Conservation (phyloP, 2,329 filamentous ascomycete genomes). For the Ambrosiella cleistominuta region DNA sequence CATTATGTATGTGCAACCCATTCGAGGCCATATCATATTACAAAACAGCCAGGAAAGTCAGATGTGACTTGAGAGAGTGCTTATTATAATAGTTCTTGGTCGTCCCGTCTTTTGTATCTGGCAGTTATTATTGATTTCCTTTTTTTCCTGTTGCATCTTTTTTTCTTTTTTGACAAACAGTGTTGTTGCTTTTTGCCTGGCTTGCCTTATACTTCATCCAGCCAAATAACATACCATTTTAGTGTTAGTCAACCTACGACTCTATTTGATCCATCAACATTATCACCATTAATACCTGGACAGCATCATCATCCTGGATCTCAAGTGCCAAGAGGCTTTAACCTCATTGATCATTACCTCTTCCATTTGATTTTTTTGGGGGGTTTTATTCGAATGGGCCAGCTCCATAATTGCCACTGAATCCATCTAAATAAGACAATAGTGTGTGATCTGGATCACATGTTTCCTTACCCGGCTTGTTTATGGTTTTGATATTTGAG, state of each 20-base stretch:
- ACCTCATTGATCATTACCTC: neutral
- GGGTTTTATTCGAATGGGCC: neutral
- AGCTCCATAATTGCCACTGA: neutral
- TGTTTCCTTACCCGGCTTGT: neutral
- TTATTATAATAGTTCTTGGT: too few species aligned
- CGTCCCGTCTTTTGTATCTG: too few species aligned
- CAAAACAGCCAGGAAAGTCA: too few species aligned
- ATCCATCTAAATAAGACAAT: too few species aligned
- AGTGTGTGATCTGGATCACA: neutral
- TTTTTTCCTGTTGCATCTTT: neutral
- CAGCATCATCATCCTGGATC: neutral
- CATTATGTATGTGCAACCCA: neutral
- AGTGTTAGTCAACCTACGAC: neutral
- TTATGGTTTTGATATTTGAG: neutral
- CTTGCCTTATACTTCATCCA: neutral
- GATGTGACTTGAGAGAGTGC: too few species aligned
- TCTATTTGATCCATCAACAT: neutral
- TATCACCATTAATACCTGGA: neutral
- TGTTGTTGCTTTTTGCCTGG: neutral
- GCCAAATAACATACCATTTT: neutral
- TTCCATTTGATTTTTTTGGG: neutral
- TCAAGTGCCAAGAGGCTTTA: neutral
- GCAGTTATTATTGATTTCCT: neutral
- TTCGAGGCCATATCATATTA: neutral
- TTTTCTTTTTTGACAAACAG: neutral